phyloP scores from a whole-genome alignment of 2,329 filamentous ascomycete species.

The Botrytis cinerea region DNA sequence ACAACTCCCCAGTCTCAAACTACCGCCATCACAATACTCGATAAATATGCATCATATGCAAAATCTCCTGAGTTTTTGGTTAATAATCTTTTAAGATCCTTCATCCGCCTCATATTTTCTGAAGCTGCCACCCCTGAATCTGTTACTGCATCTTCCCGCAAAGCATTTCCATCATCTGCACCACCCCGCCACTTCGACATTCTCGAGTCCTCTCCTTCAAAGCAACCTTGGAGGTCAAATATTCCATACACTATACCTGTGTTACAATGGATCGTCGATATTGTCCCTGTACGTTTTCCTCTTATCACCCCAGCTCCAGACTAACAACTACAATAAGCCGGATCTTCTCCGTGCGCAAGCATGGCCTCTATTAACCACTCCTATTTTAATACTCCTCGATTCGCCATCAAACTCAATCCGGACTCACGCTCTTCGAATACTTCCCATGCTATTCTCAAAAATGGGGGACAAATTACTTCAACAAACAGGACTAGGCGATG shows the following conservation, averaged over 20 bases:
- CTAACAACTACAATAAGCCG: not conserved
- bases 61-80: slow-evolving; percentile 48
- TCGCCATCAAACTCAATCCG: slow-evolving; percentile 57
- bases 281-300: slow-evolving; percentile 49
- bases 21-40: slow-evolving; percentile 42
- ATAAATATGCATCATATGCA: slow-evolving; percentile 31
- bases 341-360: slow-evolving; percentile 44
- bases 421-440: slow-evolving; percentile 52
- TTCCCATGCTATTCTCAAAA: slow-evolving; percentile 56
- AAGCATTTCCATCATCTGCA: slow-evolving; percentile 49
- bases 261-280: slow-evolving; percentile 60
- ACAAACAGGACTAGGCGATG: slow-evolving; percentile 63
- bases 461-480: slow-evolving; percentile 56
- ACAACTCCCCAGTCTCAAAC: slow-evolving; percentile 42
- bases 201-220: slow-evolving; percentile 45
- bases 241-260: slow-evolving; percentile 55
- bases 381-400: slow-evolving; percentile 68
- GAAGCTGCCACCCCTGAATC: slow-evolving; percentile 51
- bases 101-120: slow-evolving; percentile 68
- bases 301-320: slow-evolving; percentile 17
- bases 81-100: slow-evolving; percentile 59
- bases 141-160: slow-evolving; percentile 60
- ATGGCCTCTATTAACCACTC: slow-evolving; percentile 71
- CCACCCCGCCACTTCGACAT: slow-evolving; percentile 44
- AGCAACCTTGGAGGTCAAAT: slow-evolving; percentile 64